phyloP scores from a whole-genome alignment of 169 alveolate genomes.

The Babesia sp. region DNA sequence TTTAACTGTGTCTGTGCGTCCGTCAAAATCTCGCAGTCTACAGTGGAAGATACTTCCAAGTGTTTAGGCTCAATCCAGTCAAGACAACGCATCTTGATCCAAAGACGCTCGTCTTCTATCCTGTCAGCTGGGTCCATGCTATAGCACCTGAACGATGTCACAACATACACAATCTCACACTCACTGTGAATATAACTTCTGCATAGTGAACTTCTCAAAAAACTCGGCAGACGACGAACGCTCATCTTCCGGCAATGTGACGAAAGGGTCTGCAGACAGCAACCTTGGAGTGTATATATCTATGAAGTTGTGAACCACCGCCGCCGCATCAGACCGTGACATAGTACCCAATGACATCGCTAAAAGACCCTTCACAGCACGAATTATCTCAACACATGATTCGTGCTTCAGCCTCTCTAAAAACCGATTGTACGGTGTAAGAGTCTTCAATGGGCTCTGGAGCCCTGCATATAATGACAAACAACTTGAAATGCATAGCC shows the following conservation, averaged over 20 bases:
- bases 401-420: constrained; percentile 76
- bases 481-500: not conserved
- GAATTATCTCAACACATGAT: constrained; percentile 74
- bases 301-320: constrained; percentile 66
- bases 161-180: not conserved
- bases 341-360: constrained; percentile 64
- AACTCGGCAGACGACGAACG: constrained; percentile 29
- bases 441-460: constrained; percentile 17
- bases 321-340: constrained; percentile 73
- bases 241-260: constrained; percentile 45
- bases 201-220: constrained; percentile 66
- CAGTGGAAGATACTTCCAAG: constrained; percentile 53
- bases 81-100: constrained; percentile 69
- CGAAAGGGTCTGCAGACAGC: constrained; percentile 41
- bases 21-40: constrained; percentile 14
- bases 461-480: not conserved
- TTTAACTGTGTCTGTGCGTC: constrained; percentile 55
- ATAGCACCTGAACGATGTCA: constrained; percentile 30
- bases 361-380: constrained; percentile 65
- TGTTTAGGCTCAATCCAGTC: constrained; percentile 74
- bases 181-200: constrained; percentile 59
- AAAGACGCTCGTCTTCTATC: constrained; percentile 70
- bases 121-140: constrained; percentile 72
- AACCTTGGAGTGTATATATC: constrained; percentile 61
- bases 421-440: constrained; percentile 77